Evolutionary conservation across 2,329 filamentous ascomycete genomes (phyloP).

Genomic region (Penicillium sp.): DNA sequence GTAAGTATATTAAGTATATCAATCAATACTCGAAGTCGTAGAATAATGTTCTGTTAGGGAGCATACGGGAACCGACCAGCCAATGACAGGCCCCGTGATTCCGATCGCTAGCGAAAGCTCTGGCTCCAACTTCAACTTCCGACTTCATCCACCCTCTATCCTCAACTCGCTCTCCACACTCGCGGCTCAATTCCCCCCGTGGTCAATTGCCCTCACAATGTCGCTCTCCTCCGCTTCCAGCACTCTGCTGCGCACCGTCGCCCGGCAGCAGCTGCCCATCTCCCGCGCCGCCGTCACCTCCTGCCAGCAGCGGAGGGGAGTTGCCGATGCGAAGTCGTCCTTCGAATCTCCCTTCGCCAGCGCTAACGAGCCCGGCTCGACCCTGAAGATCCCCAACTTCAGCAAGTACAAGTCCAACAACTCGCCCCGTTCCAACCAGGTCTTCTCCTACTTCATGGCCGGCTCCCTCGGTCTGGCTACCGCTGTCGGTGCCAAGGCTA

Average conservation of each 20-base stretch:
- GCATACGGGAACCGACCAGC: slow-evolving; percentile 25
- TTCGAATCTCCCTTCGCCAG: slow-evolving; percentile 59
- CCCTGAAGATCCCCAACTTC: slow-evolving; percentile 82
- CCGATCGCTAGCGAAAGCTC: slow-evolving; percentile 44
- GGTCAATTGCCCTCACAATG: slow-evolving; percentile 36
- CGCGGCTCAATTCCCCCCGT: slow-evolving; percentile 36
- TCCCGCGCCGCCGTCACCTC: slow-evolving; percentile 43
- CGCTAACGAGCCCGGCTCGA: slow-evolving; percentile 46
- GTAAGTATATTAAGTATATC: neutral
- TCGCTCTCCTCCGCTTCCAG: slow-evolving; percentile 66
- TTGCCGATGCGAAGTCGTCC: slow-evolving; percentile 42
- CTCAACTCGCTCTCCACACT: slow-evolving; percentile 33
- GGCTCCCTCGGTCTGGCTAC: slow-evolving; percentile 89
- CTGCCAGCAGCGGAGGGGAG: slow-evolving; percentile 44
- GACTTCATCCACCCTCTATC: slow-evolving; percentile 37
- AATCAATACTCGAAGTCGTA: neutral
- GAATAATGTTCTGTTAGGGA: slow-evolving; percentile 10
- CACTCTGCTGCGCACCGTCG: slow-evolving; percentile 63
- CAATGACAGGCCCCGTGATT: slow-evolving; percentile 45
- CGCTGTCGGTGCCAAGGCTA: slow-evolving; percentile 93
- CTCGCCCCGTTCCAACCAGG: slow-evolving; percentile 70
- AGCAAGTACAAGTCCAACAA: slow-evolving; percentile 77
- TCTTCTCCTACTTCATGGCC: slow-evolving; percentile 98
- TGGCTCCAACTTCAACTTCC: slow-evolving; percentile 43
- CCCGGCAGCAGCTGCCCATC: slow-evolving; percentile 48